These are phyloP conservation scores for Agarophyton chilense DNA, from an alignment of 23 red algal species.

Conservation along the genomic window DNA sequence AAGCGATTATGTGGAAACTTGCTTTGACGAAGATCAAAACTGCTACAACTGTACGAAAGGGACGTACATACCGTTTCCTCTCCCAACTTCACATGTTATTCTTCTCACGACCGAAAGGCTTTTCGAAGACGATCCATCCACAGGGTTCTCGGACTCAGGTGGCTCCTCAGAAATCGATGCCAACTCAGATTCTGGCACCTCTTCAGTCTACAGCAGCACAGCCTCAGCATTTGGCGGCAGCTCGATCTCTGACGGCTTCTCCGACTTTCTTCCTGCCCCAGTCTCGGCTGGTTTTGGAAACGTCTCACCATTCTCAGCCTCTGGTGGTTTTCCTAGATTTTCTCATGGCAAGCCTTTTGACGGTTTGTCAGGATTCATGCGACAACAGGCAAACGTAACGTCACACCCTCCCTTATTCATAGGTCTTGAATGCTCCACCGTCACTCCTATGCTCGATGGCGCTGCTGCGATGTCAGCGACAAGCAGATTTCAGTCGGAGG, in stretches of 20 bases:
- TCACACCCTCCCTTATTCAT: not conserved
- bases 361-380: not conserved
- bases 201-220: not conserved
- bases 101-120: not conserved
- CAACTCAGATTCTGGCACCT: not conserved
- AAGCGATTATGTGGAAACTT: not conserved
- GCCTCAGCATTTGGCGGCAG: not conserved
- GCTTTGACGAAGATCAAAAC: not conserved
- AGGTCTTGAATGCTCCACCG: not conserved
- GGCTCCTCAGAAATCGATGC: too few relatives aligned
- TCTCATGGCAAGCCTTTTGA: too few relatives aligned
- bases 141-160: too few relatives aligned
- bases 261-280: too few relatives aligned
- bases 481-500: not conserved
- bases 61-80: not conserved
- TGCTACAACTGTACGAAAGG: not conserved
- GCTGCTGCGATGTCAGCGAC: not conserved
- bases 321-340: too few relatives aligned
- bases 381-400: not conserved
- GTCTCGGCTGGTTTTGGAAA: not conserved
- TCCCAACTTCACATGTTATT: not conserved
- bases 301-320: too few relatives aligned
- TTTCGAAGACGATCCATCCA: not conserved
- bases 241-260: not conserved
- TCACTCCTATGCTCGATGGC: not conserved